Evolutionary conservation across 2,329 filamentous ascomycete species (phyloP), one percentile per base, ranked within the genome.

Genomic region (Thyridium curvatum): DNA sequence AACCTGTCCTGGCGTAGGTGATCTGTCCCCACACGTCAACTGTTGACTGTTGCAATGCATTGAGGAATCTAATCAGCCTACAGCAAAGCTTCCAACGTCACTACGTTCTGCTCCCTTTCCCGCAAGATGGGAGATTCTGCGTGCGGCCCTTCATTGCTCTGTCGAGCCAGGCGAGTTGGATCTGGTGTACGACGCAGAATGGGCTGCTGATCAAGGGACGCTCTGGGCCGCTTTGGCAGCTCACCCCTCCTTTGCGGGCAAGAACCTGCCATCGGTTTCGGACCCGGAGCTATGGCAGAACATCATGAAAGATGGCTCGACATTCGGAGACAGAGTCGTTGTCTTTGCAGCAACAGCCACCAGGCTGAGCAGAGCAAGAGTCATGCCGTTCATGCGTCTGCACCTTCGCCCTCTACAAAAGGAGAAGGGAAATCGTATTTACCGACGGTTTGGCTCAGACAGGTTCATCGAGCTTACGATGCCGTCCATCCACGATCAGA

Each of bases 391-490:
- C 0, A 74, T 77, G 41, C 43, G 49, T 0, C 48, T 80, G 4
- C 61, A 60, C 5, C 60, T 82, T 9, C 59, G 66, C 2, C 68
- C 73, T 0, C 48, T 79, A 2, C 61, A 56, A 9, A 50, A 78
- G 2, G 71, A 77, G 18, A 50, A 62, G 3, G 60, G 69, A 0
- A 66, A 77, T 51, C 70, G 78, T 2, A 53, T 82, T 0, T 59
- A 60, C 15, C 68, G 78, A 12, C 69, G 68, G 4, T 79, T 79
- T 45, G 77, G 78, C 0, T 55, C 68, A 0, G 77, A 82, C 45
- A 65, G 78, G 1, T 80, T 80, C 34, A 43, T 82, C 2, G 74
- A 81, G 38, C 41, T 82, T 0, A 8, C 13, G 1, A 38, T 47
- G 1, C 55, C 60, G 0, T 36, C 44, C 0, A 35, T 56, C 0